Evolutionary conservation across 2,329 filamentous ascomycete species (phyloP).

Genomic region (Diaporthe ilicicola): DNA sequence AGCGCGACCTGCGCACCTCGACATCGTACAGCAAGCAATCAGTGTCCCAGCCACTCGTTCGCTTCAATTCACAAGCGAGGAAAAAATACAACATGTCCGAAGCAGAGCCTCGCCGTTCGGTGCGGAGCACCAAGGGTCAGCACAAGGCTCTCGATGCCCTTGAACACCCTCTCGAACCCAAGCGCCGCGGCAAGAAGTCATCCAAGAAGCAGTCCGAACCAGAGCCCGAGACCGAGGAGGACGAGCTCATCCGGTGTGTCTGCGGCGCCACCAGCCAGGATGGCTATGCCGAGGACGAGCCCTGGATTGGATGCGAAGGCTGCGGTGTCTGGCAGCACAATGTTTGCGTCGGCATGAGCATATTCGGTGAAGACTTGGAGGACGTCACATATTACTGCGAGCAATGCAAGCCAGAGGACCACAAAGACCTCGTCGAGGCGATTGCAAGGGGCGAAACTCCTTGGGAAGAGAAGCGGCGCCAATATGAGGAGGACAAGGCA

Average conservation of each 20-base stretch:
- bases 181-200: constrained; percentile 57
- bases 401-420: constrained; percentile 83
- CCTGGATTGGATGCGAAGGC: constrained; percentile 95
- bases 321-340: constrained; percentile 98
- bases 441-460: constrained; percentile 83
- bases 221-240: constrained; percentile 58
- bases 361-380: constrained; percentile 79
- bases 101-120: constrained; percentile 88
- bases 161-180: constrained; percentile 65
- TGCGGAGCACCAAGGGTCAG: constrained; percentile 95
- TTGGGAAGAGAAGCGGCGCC: constrained; percentile 77
- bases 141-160: constrained; percentile 88
- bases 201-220: constrained; percentile 69
- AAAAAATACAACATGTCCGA: constrained; percentile 39
- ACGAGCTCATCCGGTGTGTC: constrained; percentile 89
- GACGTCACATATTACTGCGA: constrained; percentile 89
- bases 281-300: constrained; percentile 79
- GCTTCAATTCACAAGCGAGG: constrained; percentile 6
- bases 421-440: constrained; percentile 80
- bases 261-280: constrained; percentile 89
- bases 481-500: constrained; percentile 69
- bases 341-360: constrained; percentile 87
- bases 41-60: not conserved
- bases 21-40: not conserved
- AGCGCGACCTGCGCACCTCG: not conserved